Percentiles rank a stretch among this genome's conserved stretches.
Evolutionary conservation across 129 eudicot species (phyloP).

Genomic region (Artemisia annua): DNA sequence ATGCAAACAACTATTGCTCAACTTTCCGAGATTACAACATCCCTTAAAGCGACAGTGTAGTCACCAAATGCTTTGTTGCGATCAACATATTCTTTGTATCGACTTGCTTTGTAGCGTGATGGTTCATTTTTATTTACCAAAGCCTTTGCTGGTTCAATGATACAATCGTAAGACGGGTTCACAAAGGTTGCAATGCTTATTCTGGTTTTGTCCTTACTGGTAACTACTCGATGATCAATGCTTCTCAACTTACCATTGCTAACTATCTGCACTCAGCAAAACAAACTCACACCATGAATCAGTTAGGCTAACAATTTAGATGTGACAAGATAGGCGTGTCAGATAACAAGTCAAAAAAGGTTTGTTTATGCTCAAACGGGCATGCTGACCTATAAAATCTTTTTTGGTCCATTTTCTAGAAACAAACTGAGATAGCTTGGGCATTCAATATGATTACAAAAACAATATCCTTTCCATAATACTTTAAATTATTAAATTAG

Average conservation of each 20-base stretch:
- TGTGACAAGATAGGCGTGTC: background rate
- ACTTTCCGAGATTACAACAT: background rate
- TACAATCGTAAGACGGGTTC: slow-evolving; percentile 40
- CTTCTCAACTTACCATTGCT: slow-evolving; percentile 69
- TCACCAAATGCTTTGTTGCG: slow-evolving; percentile 42
- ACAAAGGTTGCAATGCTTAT: slow-evolving; percentile 48
- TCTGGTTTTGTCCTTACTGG: slow-evolving; percentile 36
- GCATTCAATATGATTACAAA: background rate
- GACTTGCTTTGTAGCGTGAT: slow-evolving; percentile 30
- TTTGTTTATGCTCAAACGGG: background rate
- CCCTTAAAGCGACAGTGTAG: slow-evolving; percentile 1
- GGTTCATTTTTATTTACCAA: slow-evolving; percentile 50
- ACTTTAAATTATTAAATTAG: background rate
- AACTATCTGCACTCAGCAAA: slow-evolving; percentile 42
- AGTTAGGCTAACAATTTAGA: background rate
- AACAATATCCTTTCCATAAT: background rate
- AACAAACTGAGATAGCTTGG: background rate
- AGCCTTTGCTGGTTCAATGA: slow-evolving; percentile 58
- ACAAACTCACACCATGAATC: background rate
- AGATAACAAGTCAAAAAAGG: background rate
- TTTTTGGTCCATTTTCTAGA: too few relatives aligned
- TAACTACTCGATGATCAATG: slow-evolving; percentile 60
- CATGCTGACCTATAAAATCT: too few relatives aligned
- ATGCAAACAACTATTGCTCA: background rate
- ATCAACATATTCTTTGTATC: slow-evolving; percentile 44